A percentile compares a stretch with the other conserved stretches of the same genome.
These are phyloP conservation scores for Quercus suber DNA, from an alignment of 306 rosid genomes.

Conservation along the genomic window DNA sequence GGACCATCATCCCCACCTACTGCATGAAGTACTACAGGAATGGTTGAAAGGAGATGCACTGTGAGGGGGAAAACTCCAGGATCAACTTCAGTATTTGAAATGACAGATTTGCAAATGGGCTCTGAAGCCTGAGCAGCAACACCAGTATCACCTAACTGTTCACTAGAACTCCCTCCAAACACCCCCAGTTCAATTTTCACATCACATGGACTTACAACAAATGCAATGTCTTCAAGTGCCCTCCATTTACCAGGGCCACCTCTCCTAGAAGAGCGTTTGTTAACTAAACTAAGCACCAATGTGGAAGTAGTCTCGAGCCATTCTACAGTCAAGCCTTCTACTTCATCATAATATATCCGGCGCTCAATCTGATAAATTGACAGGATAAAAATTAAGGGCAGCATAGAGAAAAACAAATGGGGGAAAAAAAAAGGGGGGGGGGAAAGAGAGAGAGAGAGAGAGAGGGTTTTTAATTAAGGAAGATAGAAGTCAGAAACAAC, in stretches of 20 bases:
- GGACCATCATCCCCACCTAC: constrained; percentile 88
- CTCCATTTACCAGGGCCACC: constrained; percentile 59
- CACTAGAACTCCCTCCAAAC: constrained; percentile 21
- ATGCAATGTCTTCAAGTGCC: constrained; percentile 61
- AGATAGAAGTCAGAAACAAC: constrained; percentile 27
- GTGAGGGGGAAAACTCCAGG: constrained; percentile 72
- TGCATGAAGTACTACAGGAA: constrained; percentile 81
- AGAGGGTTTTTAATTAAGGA: neutral
- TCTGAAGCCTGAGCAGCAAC: constrained; percentile 17
- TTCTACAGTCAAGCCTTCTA: constrained; percentile 66
- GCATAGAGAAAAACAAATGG: neutral
- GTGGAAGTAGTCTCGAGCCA: constrained; percentile 88
- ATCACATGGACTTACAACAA: constrained; percentile 54
- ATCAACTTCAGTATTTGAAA: constrained; percentile 35
- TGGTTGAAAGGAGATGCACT: constrained; percentile 53
- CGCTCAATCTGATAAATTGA: constrained; percentile 61
- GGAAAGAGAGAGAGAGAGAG: neutral
- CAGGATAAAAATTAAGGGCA: neutral
- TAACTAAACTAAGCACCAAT: constrained; percentile 65
- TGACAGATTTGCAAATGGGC: constrained; percentile 15
- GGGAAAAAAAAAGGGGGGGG: neutral
- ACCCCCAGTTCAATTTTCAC: constrained; percentile 23
- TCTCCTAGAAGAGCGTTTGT: constrained; percentile 44
- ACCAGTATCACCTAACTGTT: constrained; percentile 16
- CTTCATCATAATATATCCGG: constrained; percentile 83